Evolutionary conservation across 1,284 basidiomycete species (phyloP), one percentile per base, ranked within the genome.

Genomic region (Ceratobasidium sp.): DNA sequence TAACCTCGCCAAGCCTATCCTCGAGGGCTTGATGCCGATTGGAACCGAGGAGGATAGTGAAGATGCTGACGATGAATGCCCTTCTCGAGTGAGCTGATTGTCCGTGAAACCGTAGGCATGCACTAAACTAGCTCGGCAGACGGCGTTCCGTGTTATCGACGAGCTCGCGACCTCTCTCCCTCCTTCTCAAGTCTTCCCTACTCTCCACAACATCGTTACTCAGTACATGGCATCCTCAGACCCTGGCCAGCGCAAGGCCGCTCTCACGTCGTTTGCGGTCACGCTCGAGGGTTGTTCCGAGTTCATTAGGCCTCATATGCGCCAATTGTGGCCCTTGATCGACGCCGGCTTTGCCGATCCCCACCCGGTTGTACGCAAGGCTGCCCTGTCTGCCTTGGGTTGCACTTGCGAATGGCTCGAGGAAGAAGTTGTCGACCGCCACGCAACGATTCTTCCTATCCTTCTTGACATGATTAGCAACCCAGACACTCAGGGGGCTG

Each of bases 321-420:
- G 81, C 74, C 85, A 70, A 30, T 88, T 99, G 53, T 99, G 97
- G 97, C 95, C 95, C 1, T 84, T 97, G 71, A 89, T 99, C 74
- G 93, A 98, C 78, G 83, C 87, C 57, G 95, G 96, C 73, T 85
- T 99, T 56, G 85, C 84, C 69, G 97, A 99, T 76, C 77, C 79
- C 42, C 93, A 98, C 75, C 82, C 90, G 16, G 84, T 87, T 33
- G 97, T 99, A 56, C 86, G 96, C 75, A 97, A 96, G 78, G 96
- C 96, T 3, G 90, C 93, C 16, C 98, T 96, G 78, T 87, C 96
- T 71, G 92, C 95, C 47, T 89, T 99, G 70, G 94, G 93, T 76
- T 99, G 96, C 80, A 81, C 99, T 64, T 98, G 96, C 77, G 97
- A 99, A 80, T 98, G 95, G 92, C 83, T 99, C 29, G 93, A 96